Percentiles rank a stretch among this genome's conserved stretches.
Evolutionary conservation across 2,329 filamentous ascomycete genomes (phyloP).

Genomic region (Xylaria polymorpha): DNA sequence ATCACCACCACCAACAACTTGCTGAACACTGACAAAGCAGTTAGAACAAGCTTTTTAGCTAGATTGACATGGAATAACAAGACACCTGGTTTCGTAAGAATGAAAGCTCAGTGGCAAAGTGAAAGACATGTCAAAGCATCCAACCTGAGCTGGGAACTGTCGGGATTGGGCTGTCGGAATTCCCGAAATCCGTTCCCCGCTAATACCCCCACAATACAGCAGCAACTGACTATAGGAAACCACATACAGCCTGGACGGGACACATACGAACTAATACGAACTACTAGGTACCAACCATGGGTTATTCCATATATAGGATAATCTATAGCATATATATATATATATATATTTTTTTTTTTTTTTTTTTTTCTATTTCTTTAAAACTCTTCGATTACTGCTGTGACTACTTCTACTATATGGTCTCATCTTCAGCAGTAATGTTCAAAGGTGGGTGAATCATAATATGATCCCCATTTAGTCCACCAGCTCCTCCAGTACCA

Average conservation of each 20-base stretch:
- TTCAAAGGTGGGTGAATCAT: no score
- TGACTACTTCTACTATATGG: no score
- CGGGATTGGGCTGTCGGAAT: conserved; percentile 26
- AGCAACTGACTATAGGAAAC: background rate
- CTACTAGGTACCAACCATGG: no score
- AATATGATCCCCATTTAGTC: no score
- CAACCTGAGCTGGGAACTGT: background rate
- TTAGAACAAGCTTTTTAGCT: background rate
- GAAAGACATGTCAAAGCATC: conserved; percentile 13
- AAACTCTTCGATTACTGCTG: no score
- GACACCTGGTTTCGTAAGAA: background rate
- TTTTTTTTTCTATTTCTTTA: no score
- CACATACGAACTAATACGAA: no score
- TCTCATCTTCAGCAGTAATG: no score
- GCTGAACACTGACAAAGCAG: background rate
- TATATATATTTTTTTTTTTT: no score
- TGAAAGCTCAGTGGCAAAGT: background rate
- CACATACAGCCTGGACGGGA: background rate
- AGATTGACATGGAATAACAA: background rate
- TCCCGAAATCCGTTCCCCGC: conserved; percentile 18
- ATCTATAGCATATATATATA: no score
- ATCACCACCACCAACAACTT: conserved; percentile 1
- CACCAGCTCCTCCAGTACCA: no score
- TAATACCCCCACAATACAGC: background rate
- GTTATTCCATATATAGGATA: background rate